phyloP scores from a whole-genome alignment of 2,329 filamentous ascomycete genomes.

The Ophiostoma sp. region DNA sequence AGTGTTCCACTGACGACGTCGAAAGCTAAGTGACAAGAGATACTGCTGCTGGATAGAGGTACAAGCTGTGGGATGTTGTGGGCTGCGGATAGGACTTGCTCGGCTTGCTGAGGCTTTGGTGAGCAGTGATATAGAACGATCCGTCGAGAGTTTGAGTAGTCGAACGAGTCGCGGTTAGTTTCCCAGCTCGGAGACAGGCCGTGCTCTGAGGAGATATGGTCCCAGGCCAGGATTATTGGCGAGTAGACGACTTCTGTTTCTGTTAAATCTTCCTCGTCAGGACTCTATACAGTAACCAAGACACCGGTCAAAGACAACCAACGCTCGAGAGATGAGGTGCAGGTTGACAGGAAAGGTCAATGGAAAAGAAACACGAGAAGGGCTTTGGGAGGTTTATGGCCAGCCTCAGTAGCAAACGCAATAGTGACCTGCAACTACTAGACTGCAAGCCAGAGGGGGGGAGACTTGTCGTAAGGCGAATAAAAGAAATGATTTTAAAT shows the following conservation, averaged over 20 bases:
- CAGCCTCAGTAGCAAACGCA: slow-evolving; percentile 19
- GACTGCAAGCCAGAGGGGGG: slow-evolving; percentile 16
- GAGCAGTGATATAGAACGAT: background rate
- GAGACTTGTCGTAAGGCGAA: background rate
- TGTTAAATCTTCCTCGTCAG: background rate
- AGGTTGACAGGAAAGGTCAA: background rate
- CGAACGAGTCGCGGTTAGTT: background rate
- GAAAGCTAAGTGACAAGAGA: slow-evolving; percentile 1
- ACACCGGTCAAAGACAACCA: background rate
- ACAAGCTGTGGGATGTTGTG: background rate
- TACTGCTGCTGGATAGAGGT: slow-evolving; percentile 14
- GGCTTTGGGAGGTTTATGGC: slow-evolving; percentile 21
- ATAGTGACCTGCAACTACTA: slow-evolving; percentile 21
- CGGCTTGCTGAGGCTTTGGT: slow-evolving; percentile 4
- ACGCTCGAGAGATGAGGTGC: background rate
- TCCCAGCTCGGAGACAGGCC: too few species aligned
- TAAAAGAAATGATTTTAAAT: background rate
- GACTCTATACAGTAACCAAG: background rate
- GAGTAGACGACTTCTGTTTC: background rate
- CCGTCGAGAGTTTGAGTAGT: background rate
- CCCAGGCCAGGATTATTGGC: too few species aligned
- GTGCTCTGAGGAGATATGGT: too few species aligned
- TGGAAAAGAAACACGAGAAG: background rate
- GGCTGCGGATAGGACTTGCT: slow-evolving; percentile 1
- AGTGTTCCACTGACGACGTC: slow-evolving; percentile 15